phyloP scores from a whole-genome alignment of 345 rosid genomes.

The Gossypium raimondii region DNA sequence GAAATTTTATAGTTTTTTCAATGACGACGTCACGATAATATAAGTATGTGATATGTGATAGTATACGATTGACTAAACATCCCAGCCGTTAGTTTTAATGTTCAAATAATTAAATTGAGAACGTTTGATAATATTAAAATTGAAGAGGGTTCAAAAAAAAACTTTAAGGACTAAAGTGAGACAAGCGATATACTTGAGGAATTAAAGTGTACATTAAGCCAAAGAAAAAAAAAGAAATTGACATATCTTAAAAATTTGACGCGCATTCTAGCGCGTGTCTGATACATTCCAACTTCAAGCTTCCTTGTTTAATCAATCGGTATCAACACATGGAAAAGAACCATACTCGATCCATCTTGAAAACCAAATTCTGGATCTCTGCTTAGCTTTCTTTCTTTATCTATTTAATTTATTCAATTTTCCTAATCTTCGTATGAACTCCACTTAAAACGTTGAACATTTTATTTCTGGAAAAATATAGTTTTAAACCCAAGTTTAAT shows the following conservation, averaged over 20 bases:
- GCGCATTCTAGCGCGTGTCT: slow-evolving; percentile 8
- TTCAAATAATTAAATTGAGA: no score
- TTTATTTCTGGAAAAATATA: background rate
- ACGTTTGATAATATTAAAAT: no score
- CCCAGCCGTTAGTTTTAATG: no score
- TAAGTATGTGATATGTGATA: no score
- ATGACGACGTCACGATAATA: no score
- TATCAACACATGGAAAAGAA: background rate
- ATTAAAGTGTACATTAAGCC: no score
- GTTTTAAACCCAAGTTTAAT: background rate
- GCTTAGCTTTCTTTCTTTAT: background rate
- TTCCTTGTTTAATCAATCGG: slow-evolving; percentile 1
- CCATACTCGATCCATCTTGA: background rate
- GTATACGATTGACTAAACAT: no score
- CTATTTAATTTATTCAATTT: background rate
- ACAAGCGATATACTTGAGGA: no score
- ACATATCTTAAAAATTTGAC: background rate
- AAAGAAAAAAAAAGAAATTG: background rate
- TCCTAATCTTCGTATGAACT: background rate
- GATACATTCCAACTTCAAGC: background rate
- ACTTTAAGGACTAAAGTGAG: no score
- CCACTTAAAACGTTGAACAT: background rate
- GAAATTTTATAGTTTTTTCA: no score
- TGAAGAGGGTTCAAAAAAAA: no score
- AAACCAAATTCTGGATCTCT: background rate